phyloP scores from a whole-genome alignment of 140 eudicot genomes.

The Oenanthe javanica region DNA sequence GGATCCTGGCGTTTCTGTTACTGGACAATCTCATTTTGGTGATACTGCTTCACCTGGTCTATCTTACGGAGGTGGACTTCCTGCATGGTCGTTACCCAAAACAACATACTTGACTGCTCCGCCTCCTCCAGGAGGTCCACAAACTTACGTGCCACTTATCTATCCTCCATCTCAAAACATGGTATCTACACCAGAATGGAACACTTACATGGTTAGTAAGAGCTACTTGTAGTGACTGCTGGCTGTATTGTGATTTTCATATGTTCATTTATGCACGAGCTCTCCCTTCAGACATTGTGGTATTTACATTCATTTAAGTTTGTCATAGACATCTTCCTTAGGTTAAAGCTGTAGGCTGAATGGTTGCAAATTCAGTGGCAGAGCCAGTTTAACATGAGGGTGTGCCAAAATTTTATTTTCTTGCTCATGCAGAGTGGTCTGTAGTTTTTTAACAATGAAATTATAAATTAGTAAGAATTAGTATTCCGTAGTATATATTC shows the following conservation, averaged over 20 bases:
- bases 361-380: too few relatives aligned
- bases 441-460: too few relatives aligned
- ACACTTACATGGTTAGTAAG: slow-evolving; percentile 55
- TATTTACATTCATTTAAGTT: not conserved
- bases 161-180: slow-evolving; percentile 51
- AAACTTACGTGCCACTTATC: slow-evolving; percentile 47
- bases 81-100: slow-evolving; percentile 48
- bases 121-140: slow-evolving; percentile 43
- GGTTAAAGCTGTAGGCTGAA: not conserved
- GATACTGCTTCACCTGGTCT: slow-evolving; percentile 36
- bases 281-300: not conserved
- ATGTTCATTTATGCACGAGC: not conserved
- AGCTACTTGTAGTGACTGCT: not conserved
- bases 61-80: slow-evolving; percentile 30
- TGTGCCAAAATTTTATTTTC: too few relatives aligned
- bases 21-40: slow-evolving; percentile 19
- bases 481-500: not conserved
- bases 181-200: slow-evolving; percentile 57
- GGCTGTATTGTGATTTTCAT: not conserved
- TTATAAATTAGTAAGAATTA: too few relatives aligned
- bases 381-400: too few relatives aligned
- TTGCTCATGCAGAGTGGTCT: too few relatives aligned
- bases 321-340: not conserved
- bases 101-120: slow-evolving; percentile 46
- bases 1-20: slow-evolving; percentile 26